These are phyloP conservation scores for Malassezia yamatoensis DNA, from an alignment of 1,284 basidiomycete species.

Conservation along the genomic window DNA sequence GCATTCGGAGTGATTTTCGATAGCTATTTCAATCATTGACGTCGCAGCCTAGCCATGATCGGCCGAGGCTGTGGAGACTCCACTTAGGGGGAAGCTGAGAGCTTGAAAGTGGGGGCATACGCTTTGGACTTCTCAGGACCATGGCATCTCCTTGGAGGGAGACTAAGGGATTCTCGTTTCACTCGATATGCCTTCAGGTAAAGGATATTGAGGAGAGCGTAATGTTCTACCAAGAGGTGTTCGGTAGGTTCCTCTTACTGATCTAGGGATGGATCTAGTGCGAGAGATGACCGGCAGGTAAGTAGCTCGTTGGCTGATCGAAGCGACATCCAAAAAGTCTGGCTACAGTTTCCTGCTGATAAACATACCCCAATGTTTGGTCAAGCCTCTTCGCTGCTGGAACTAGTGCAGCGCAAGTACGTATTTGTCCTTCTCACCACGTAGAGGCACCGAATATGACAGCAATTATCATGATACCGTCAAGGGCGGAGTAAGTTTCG, in stretches of 20 bases:
- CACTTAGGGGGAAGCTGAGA: too few relatives aligned
- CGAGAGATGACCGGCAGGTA: conserved; percentile 12
- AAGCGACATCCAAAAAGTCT: conserved; percentile 13
- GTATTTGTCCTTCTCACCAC: not conserved
- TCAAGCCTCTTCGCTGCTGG: conserved; percentile 2
- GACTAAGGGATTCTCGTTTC: conserved; percentile 15
- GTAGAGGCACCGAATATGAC: conserved; percentile 17
- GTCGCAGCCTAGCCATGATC: not conserved
- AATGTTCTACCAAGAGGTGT: conserved; percentile 16
- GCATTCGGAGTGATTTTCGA: too few relatives aligned
- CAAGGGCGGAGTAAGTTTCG: not conserved
- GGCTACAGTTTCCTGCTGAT: conserved; percentile 13
- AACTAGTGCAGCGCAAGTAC: conserved; percentile 14
- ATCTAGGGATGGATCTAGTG: conserved; percentile 12
- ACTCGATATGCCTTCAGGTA: conserved; percentile 16
- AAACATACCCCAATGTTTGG: conserved; percentile 6
- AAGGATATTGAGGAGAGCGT: conserved; percentile 12
- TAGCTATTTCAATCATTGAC: too few relatives aligned
- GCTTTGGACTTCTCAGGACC: not conserved
- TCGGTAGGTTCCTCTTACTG: conserved; percentile 3
- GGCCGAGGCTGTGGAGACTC: not conserved
- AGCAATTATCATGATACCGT: not conserved
- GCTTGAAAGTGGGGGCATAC: too few relatives aligned
- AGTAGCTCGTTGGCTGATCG: not conserved
- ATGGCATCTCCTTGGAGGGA: conserved; percentile 18